Base-by-base conservation (phyloP, 768 basidiomycete genomes). In the Tulasnella sp. region DNA sequence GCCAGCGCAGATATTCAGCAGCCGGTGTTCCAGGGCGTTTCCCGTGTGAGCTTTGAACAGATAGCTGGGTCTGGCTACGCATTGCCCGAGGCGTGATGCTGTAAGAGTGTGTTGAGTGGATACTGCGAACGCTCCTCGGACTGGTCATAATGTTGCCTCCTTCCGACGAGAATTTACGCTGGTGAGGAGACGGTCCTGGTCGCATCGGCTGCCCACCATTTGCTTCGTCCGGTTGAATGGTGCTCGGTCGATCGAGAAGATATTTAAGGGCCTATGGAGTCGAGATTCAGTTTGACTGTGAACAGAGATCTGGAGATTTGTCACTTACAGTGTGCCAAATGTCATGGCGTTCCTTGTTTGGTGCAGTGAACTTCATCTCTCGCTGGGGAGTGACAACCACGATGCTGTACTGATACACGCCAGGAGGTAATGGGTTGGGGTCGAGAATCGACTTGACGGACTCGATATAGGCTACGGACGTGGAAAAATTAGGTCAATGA, bases 341-440 rank as follows among this genome's bases (percentile, higher is more conserved):
- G 76, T 98, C 95, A 78, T 99, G 97, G 69, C 95, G 85, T 75
- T 98, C 97, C 78, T 92, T 92, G 8, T 90, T 95, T 1, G 91
- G 90, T 6, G 95, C 95, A n/a, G 97, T 98, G 77, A 99, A 90
- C 83, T 97, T 96, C 88, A 98, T 97, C 81, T 99, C 97, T 72
- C 96, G 86, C 74, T 94, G 91, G 12, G 94, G 91, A 0, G 95
- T 97, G 29, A 92, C 89, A 72, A 99, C 89, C 52, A 99, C 84
- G 32, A 99, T 90, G 74, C 92, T 96, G 80, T 97, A 92, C 78
- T 92, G 91, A 81, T 92, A 88, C 75, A 98, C 81, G 34, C 95
- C 96, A 67, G 95, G 92, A 9, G 95, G 96, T 87, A 92, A 88
- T n/a, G 92, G 92, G 79, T 98, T 98, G 41, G 93, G 89, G 79